Base-by-base conservation (phyloP, 1,284 basidiomycete genomes). In the Boletellus deceptivus region DNA sequence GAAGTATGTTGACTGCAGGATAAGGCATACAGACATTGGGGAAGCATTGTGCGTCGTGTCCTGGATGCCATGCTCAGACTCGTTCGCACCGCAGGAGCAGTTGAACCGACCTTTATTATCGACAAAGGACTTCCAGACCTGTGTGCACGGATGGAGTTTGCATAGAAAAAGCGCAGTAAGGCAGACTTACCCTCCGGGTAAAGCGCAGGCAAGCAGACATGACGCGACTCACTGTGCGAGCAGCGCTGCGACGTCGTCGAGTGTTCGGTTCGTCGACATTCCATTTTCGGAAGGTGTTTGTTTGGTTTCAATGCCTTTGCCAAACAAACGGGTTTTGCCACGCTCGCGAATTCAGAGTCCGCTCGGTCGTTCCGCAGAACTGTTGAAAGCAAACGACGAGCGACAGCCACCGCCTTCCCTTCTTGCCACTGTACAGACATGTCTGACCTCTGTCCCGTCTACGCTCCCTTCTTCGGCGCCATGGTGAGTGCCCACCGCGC, bases 401-500 rank as follows among this genome's bases (percentile, higher is more conserved):
- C 36, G 10, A 31, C 29, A 13, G 4, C 27, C 38, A 41, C 16
- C 14, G 22, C 34, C n/a, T 46, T 51, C 37, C 8, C 38, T 43
- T 41, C 27, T 22, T 25, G 25, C 49, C 54, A 6, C 31, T 42
- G 40, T 36, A 49, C 54, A 50, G 43, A 56, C 47, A 89, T 91
- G 87, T 89, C 90, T 62, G 92, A 94, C 65, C 79, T 92, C 61
- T 95, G 93, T 74, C 92, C 93, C 47, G 91, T 93, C 53, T 95
- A 95, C 75, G 91, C 94, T 57, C 94, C 96, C 64, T 98, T 98
- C 80, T 98, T 98, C 68, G 91, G 93, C 68, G 91, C 91, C 53
- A 93, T 97, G 92, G 91, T 91, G 61, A 70, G 89, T 75, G 18
- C 9, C 34, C 4, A 25, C 24, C 48, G 31, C 35, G 6, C 24